A percentile compares a stretch with the other conserved stretches of the same genome.
These are phyloP conservation scores for Exophiala alcalophila DNA, from an alignment of 2,329 filamentous ascomycete species.

Conservation along the genomic window DNA sequence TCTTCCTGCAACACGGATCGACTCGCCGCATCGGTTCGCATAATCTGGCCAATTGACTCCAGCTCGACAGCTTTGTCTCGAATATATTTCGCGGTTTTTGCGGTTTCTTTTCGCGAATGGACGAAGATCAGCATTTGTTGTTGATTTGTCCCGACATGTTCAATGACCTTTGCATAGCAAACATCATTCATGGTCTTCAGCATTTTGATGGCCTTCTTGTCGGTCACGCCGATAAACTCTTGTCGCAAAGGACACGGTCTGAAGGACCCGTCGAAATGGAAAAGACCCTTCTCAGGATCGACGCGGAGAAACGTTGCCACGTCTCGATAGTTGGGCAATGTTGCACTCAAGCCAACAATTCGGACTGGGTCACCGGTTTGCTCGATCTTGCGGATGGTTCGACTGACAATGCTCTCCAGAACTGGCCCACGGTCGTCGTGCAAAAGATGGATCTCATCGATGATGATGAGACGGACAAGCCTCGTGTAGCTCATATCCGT, in stretches of 20 bases:
- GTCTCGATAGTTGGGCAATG: slow-evolving; percentile 92
- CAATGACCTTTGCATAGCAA: slow-evolving; percentile 94
- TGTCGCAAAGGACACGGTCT: slow-evolving; percentile 91
- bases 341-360: slow-evolving; percentile 88
- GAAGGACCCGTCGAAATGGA: slow-evolving; percentile 94
- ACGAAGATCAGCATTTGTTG: slow-evolving; percentile 99
- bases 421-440: slow-evolving; percentile 97
- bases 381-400: slow-evolving; percentile 88
- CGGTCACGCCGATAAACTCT: slow-evolving; percentile 95
- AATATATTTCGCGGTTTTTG: slow-evolving; percentile 94
- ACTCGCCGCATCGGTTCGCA: slow-evolving; percentile 87
- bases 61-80: slow-evolving; percentile 94
- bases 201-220: slow-evolving; percentile 98
- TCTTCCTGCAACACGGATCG: slow-evolving; percentile 85
- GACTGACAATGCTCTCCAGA: slow-evolving; percentile 91
- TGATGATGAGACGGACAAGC: slow-evolving; percentile 91
- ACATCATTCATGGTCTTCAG: slow-evolving; percentile 99
- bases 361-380: slow-evolving; percentile 92
- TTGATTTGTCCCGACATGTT: slow-evolving; percentile 86
- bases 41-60: slow-evolving; percentile 93
- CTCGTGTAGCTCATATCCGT: slow-evolving; percentile 97
- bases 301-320: slow-evolving; percentile 94
- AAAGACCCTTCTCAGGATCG: slow-evolving; percentile 78
- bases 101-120: slow-evolving; percentile 95
- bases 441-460: slow-evolving; percentile 95